Base-by-base conservation (phyloP, 768 basidiomycete genomes). In the Zangia roseola region DNA sequence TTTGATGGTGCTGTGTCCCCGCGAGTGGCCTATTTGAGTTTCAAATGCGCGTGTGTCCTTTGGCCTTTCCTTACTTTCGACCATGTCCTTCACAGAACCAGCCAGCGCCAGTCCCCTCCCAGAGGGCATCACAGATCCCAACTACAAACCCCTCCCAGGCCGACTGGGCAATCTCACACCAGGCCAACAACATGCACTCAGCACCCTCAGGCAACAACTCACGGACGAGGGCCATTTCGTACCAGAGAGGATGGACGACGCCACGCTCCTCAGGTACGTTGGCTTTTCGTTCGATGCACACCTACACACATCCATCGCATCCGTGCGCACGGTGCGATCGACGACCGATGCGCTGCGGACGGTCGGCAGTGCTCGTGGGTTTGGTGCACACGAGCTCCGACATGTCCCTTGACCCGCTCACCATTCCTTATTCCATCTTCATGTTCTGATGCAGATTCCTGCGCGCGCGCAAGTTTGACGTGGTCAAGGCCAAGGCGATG, bases 381-480 rank as follows among this genome's bases (percentile, higher is more conserved):
- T 5, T 14, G 8, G 10, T 8, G 14, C 40, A 17, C 30, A n/a
- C 35, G 39, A 47, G n/a, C n/a, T n/a, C n/a, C n/a, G n/a, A n/a
- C n/a, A n/a, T n/a, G n/a, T n/a, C n/a, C n/a, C n/a, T n/a, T n/a
- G n/a, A n/a, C n/a, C 30, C 17, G 19, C 10, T 21, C 39, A 28
- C 28, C 41, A 36, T 17, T 2, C 21, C 23, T n/a, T n/a, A n/a
- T n/a, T n/a, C n/a, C 39, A 20, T 30, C 28, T 7, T 37, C 9
- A 4, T n/a, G 2, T 12, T 6, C 23, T 17, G n/a, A n/a, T n/a
- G 4, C 53, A 91, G 94, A 62, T 99, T 95, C 73, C 72, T 97
- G 52, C 80, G 97, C 30, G 97, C 95, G 6, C 79, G 97, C 57
- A 94, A 88, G 70, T 99, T 97, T 56, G 93, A 98, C 71, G 67